Conservation (phyloP, 2,329 filamentous ascomycete species). For the Aspergillus sp. region DNA sequence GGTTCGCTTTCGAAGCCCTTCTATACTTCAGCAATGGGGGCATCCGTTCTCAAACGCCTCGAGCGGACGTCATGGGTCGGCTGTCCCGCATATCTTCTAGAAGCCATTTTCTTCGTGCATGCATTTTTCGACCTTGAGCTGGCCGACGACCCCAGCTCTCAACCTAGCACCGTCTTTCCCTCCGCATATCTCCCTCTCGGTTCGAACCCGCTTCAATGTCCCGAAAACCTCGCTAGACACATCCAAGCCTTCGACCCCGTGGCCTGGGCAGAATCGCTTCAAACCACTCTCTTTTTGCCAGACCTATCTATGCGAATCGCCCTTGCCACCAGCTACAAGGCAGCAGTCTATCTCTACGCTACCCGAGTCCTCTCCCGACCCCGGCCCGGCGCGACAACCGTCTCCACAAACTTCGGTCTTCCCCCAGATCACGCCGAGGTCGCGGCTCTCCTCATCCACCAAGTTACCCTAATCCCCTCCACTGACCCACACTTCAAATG, state of each 20-base stretch:
- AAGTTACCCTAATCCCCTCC: constrained; percentile 41
- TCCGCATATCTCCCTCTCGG: constrained; percentile 32
- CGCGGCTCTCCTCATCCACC: constrained; percentile 38
- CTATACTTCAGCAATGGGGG: constrained; percentile 42
- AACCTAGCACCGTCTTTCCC: constrained; percentile 34
- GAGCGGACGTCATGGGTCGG: constrained; percentile 48
- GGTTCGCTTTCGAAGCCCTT: constrained; percentile 45
- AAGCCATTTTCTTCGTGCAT: constrained; percentile 47
- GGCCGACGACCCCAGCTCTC: constrained; percentile 29
- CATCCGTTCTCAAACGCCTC: constrained; percentile 42
- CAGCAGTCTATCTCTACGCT: constrained; percentile 47
- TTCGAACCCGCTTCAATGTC: constrained; percentile 36
- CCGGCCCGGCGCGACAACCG: constrained; percentile 26
- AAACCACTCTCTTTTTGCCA: constrained; percentile 49
- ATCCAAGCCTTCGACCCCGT: constrained; percentile 45
- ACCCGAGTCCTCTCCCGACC: constrained; percentile 43
- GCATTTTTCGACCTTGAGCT: constrained; percentile 41
- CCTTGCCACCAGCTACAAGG: constrained; percentile 49
- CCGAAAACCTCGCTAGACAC: constrained; percentile 39
- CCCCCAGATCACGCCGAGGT: constrained; percentile 35
- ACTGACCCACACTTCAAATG: constrained; percentile 49
- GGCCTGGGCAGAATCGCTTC: constrained; percentile 44
- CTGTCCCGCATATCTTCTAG: constrained; percentile 46
- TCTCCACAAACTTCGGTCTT: constrained; percentile 32
- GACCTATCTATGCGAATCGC: constrained; percentile 54